Conservation (phyloP, 1,284 basidiomycete genomes). For the Ustilago xerochloae region DNA sequence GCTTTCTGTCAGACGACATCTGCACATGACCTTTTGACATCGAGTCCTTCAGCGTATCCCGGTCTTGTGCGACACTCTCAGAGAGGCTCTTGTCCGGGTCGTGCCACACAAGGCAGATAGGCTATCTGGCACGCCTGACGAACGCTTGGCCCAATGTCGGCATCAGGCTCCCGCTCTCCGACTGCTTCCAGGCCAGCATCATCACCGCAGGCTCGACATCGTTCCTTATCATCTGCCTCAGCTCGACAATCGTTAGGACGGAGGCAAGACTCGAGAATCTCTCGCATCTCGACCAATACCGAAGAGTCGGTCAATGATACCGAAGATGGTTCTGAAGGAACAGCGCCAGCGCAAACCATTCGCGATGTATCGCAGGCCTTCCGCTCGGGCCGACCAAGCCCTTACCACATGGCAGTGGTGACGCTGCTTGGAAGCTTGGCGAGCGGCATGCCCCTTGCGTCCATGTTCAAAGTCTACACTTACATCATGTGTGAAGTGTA, state of each 20-base stretch:
- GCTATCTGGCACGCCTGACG: neutral
- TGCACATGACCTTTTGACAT: neutral
- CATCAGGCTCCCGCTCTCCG: constrained; percentile 11
- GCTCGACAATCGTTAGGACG: constrained; percentile 2
- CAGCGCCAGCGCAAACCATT: constrained; percentile 49
- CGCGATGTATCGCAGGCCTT: constrained; percentile 52
- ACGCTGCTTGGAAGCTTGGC: constrained; percentile 55
- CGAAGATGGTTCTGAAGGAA: constrained; percentile 37
- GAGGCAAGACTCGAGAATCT: constrained; percentile 20
- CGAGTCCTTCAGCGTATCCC: no score
- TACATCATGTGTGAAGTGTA: constrained; percentile 61
- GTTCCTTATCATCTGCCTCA: constrained; percentile 4
- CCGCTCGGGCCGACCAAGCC: constrained; percentile 39
- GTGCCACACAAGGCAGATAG: neutral
- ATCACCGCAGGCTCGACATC: neutral
- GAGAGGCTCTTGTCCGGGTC: no score
- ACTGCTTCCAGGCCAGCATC: constrained; percentile 8
- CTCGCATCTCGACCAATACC: constrained; percentile 15
- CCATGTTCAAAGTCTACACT: constrained; percentile 62
- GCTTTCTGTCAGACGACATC: no score
- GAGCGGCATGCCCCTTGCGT: constrained; percentile 58
- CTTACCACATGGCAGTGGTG: constrained; percentile 62
- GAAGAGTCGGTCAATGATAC: constrained; percentile 25
- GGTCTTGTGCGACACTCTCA: no score
- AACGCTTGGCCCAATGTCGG: constrained; percentile 8